A percentile compares a stretch with the other conserved stretches of the same genome.
phyloP scores from a whole-genome alignment of 1,284 basidiomycete genomes.

The Fomes fomentarius region DNA sequence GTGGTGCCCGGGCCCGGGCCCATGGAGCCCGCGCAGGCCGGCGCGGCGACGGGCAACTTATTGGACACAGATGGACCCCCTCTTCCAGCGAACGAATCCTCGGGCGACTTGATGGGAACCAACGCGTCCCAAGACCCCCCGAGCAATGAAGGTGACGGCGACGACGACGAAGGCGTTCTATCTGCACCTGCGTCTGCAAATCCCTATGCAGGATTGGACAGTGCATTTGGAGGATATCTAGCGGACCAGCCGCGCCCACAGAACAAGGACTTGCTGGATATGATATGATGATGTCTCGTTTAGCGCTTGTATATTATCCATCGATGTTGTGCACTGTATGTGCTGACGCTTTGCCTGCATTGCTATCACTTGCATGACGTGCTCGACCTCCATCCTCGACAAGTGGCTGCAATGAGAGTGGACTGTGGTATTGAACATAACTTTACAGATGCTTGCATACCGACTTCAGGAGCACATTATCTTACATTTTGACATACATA shows the following conservation, averaged over 20 bases:
- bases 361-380: background rate
- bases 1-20: slow-evolving; percentile 71
- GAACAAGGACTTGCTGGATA: slow-evolving; percentile 33
- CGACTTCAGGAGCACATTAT: background rate
- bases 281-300: slow-evolving; percentile 17
- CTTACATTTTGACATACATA: background rate
- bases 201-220: slow-evolving; percentile 76
- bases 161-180: slow-evolving; percentile 32
- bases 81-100: slow-evolving; percentile 13
- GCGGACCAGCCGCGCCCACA: slow-evolving; percentile 65
- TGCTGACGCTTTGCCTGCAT: background rate
- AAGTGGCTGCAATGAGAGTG: too few relatives aligned
- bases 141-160: slow-evolving; percentile 36
- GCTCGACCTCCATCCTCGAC: too few relatives aligned
- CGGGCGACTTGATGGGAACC: slow-evolving; percentile 20
- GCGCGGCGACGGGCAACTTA: slow-evolving; percentile 10
- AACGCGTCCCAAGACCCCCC: slow-evolving; percentile 31
- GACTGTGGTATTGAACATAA: too few relatives aligned
- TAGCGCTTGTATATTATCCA: slow-evolving; percentile 23
- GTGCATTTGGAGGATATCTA: slow-evolving; percentile 70
- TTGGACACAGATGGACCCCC: slow-evolving; percentile 11
- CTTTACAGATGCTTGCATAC: too few relatives aligned
- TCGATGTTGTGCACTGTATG: slow-evolving; percentile 20
- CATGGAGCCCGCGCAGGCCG: slow-evolving; percentile 42
- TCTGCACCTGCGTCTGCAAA: slow-evolving; percentile 41